Conservation (phyloP, 2,329 filamentous ascomycete genomes). For the Trichoderma sp. region DNA sequence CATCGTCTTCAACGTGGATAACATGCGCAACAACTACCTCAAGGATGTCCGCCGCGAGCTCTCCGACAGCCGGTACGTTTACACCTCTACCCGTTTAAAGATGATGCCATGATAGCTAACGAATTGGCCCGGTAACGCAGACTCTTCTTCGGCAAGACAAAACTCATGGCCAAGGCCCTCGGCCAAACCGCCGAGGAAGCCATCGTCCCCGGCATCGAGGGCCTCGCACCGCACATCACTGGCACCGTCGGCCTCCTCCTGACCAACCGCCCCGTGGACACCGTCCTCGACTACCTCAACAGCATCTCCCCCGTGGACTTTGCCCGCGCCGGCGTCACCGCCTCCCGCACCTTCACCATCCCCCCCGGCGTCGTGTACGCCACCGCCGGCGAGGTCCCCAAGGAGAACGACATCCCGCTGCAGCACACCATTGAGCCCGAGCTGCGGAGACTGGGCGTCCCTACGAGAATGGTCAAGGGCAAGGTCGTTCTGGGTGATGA, state of each 20-base stretch:
- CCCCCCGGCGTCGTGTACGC: slow-evolving; percentile 81
- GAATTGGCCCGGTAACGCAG: slow-evolving; percentile 41
- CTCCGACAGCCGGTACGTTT: slow-evolving; percentile 71
- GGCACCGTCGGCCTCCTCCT: slow-evolving; percentile 90
- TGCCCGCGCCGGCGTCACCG: slow-evolving; percentile 78
- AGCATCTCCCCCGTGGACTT: slow-evolving; percentile 77
- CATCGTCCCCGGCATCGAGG: slow-evolving; percentile 73
- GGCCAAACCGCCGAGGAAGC: slow-evolving; percentile 75
- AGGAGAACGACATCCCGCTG: slow-evolving; percentile 79
- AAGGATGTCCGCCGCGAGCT: slow-evolving; percentile 87
- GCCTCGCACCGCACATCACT: slow-evolving; percentile 64
- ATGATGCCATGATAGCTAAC: background rate
- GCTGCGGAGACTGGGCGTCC: slow-evolving; percentile 83
- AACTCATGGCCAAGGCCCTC: slow-evolving; percentile 96
- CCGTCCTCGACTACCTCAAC: slow-evolving; percentile 70
- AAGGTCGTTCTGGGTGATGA: slow-evolving; percentile 70
- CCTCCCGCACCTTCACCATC: slow-evolving; percentile 73
- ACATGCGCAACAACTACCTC: slow-evolving; percentile 97
- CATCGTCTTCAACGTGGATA: slow-evolving; percentile 91
- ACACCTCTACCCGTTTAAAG: background rate
- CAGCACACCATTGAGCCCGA: slow-evolving; percentile 88
- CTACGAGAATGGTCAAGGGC: slow-evolving; percentile 83
- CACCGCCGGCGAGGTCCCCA: slow-evolving; percentile 73
- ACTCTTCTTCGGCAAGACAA: slow-evolving; percentile 98
- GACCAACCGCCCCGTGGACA: slow-evolving; percentile 69